Conservation (phyloP, 345 rosid species). For the Salix purpurea region DNA sequence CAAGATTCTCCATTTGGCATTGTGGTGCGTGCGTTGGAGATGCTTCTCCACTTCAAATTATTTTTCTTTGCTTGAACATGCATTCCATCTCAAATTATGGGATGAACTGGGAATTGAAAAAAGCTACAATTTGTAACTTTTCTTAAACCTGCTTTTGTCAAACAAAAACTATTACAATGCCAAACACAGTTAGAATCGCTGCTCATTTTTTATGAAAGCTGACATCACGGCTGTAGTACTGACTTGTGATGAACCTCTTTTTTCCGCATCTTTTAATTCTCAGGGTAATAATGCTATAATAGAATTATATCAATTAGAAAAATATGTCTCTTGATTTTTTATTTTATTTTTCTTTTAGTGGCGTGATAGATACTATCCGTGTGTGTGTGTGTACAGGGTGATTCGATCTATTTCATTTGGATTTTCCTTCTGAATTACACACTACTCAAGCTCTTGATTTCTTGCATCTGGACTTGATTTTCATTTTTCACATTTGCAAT, state of each 20-base stretch:
- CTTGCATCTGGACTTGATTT: not conserved
- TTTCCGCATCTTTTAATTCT: not conserved
- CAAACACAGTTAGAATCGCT: not conserved
- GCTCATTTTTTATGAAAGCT: not conserved
- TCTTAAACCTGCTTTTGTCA: no score
- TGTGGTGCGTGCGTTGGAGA: no score
- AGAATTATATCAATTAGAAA: not conserved
- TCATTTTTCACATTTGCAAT: not conserved
- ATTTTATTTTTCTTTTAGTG: not conserved
- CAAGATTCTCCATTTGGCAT: not conserved
- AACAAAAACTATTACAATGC: no score
- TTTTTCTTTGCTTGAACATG: no score
- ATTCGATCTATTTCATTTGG: not conserved
- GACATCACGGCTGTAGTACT: not conserved
- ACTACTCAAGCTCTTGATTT: not conserved
- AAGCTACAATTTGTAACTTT: no score
- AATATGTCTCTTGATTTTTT: not conserved
- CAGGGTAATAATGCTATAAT: not conserved
- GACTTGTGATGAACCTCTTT: not conserved
- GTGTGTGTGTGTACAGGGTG: not conserved
- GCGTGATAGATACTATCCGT: not conserved
- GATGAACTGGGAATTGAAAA: no score
- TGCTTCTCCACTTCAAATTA: no score
- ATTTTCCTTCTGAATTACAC: not conserved
- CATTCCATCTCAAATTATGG: no score